Conservation (phyloP, 1,284 basidiomycete species). For the Rhodotorula sp. region DNA sequence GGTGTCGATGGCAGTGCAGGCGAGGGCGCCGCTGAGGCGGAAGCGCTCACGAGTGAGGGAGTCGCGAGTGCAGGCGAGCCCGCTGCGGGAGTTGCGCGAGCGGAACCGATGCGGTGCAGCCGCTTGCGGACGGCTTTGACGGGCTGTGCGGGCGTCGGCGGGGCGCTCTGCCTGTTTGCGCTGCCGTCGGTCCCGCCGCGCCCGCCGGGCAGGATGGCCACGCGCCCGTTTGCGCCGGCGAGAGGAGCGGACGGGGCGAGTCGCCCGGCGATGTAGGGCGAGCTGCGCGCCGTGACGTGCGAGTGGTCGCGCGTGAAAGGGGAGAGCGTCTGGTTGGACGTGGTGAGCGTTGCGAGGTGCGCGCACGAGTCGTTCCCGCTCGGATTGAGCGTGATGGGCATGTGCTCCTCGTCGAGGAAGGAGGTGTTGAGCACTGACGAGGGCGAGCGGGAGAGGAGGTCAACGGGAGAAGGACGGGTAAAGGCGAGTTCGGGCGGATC, state of each 20-base stretch:
- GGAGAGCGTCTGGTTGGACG: slow-evolving; percentile 85
- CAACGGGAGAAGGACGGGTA: slow-evolving; percentile 33
- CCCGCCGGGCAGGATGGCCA: slow-evolving; percentile 4
- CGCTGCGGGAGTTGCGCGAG: neutral
- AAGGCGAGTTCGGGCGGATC: slow-evolving; percentile 3
- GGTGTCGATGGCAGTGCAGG: neutral
- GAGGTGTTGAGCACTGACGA: slow-evolving; percentile 35
- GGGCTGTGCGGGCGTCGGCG: slow-evolving; percentile 46
- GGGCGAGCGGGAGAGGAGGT: slow-evolving; percentile 41
- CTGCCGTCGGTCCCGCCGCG: neutral
- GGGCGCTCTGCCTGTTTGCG: slow-evolving; percentile 40
- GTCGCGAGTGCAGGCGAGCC: neutral
- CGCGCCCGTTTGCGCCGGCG: neutral
- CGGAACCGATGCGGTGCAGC: slow-evolving; percentile 63
- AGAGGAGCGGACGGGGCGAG: slow-evolving; percentile 42
- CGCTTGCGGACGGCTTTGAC: slow-evolving; percentile 76
- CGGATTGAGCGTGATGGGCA: slow-evolving; percentile 66
- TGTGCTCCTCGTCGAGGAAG: slow-evolving; percentile 34
- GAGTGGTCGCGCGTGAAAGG: slow-evolving; percentile 84
- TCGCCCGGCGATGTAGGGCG: slow-evolving; percentile 14
- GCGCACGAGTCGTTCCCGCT: slow-evolving; percentile 71
- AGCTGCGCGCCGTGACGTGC: slow-evolving; percentile 66
- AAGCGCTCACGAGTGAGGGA: neutral
- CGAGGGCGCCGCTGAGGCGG: slow-evolving; percentile 4
- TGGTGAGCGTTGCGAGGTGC: slow-evolving; percentile 76